Percentiles rank a stretch among this genome's conserved stretches.
These are phyloP conservation scores for Chlamydomonas schloesseri DNA, from an alignment of 139 green algal species.

Conservation along the genomic window DNA sequence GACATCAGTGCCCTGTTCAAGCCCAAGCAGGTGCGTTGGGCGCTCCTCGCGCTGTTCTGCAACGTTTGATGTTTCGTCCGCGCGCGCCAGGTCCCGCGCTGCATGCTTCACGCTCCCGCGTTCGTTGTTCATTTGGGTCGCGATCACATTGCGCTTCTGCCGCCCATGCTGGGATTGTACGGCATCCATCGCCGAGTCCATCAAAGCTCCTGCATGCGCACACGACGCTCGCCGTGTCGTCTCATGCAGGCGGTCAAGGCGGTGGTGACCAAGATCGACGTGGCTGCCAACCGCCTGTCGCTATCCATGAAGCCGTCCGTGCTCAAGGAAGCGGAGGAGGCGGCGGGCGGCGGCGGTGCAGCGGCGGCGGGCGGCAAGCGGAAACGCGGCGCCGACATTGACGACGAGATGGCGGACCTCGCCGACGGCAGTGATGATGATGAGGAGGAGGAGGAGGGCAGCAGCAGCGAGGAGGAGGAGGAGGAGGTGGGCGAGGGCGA, in stretches of 20 bases:
- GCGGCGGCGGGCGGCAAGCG: constrained; percentile 30
- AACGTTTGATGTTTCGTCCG: too few relatives aligned
- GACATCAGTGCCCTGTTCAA: constrained; percentile 60
- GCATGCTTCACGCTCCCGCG: too few relatives aligned
- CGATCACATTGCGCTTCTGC: too few relatives aligned
- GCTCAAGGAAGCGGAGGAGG: constrained; percentile 61
- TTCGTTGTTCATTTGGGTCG: too few relatives aligned
- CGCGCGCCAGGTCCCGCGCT: too few relatives aligned
- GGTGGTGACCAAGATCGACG: constrained; percentile 81
- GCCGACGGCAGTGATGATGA: constrained; percentile 55
- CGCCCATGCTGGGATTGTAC: too few relatives aligned
- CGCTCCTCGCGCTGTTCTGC: too few relatives aligned
- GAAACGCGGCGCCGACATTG: constrained; percentile 47
- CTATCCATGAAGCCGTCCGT: constrained; percentile 80
- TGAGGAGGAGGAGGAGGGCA: constrained; percentile 44
- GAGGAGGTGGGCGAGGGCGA: constrained; percentile 59
- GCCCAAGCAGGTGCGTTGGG: constrained; percentile 29
- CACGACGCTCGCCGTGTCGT: too few relatives aligned
- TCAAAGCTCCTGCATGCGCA: too few relatives aligned
- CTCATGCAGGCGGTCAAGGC: constrained; percentile 72
- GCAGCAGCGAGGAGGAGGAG: neutral
- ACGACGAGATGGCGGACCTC: constrained; percentile 61
- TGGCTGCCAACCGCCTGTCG: constrained; percentile 61
- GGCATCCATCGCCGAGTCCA: too few relatives aligned
- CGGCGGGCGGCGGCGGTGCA: constrained; percentile 33